Conservation (phyloP, 2,329 filamentous ascomycete species). For the Fusarium cyanostomum region DNA sequence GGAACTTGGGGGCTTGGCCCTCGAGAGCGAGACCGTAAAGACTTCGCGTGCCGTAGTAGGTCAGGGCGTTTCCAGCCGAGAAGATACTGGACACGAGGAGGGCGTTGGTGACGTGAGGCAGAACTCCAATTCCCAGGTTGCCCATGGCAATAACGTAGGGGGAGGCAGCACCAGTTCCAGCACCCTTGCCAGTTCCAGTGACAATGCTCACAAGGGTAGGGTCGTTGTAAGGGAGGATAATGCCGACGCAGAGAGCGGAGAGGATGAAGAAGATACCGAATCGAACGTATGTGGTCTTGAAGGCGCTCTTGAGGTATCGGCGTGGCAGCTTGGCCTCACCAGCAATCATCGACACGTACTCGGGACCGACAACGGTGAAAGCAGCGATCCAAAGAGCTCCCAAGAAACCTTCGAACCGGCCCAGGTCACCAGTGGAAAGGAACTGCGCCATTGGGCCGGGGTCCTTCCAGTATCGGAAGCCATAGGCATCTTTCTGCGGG, state of each 20-base stretch:
- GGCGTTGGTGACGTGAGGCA: slow-evolving; percentile 6
- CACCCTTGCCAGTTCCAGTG: not conserved
- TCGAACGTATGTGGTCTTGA: slow-evolving; percentile 1
- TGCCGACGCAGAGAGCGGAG: not conserved
- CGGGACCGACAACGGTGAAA: slow-evolving; percentile 1
- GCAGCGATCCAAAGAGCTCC: not conserved
- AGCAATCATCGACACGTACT: slow-evolving; percentile 6
- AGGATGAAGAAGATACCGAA: slow-evolving; percentile 9
- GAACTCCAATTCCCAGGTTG: slow-evolving; percentile 2
- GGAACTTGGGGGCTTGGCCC: slow-evolving; percentile 5
- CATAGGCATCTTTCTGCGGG: not conserved
- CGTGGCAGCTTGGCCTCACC: slow-evolving; percentile 3
- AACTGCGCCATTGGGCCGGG: not conserved
- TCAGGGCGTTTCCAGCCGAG: slow-evolving; percentile 1
- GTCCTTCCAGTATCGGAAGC: slow-evolving; percentile 5
- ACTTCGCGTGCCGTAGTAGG: slow-evolving; percentile 4
- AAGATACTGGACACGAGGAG: slow-evolving; percentile 8
- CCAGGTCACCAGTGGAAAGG: not conserved
- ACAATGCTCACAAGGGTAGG: not conserved
- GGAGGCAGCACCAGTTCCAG: slow-evolving; percentile 2
- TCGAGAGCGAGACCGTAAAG: slow-evolving; percentile 8
- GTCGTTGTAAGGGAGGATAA: not conserved
- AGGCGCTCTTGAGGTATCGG: slow-evolving; percentile 7
- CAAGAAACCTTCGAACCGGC: not conserved
- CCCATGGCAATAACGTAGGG: slow-evolving; percentile 12